phyloP scores from a whole-genome alignment of 2,329 filamentous ascomycete species.

The Atkinsonella hypoxylon region DNA sequence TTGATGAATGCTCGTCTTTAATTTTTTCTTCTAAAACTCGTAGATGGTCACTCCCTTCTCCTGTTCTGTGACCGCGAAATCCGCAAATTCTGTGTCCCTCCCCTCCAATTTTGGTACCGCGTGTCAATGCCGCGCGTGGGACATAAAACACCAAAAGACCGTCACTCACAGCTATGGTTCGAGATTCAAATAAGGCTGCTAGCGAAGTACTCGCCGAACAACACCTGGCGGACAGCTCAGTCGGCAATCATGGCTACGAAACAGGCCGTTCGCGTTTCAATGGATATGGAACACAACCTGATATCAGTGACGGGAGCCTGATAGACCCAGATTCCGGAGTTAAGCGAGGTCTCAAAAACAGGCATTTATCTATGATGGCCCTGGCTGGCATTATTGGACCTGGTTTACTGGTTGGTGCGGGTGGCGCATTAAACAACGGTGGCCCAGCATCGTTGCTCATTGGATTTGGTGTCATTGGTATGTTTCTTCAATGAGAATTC shows the following conservation, averaged over 20 bases:
- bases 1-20: not conserved
- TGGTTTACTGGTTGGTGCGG: constrained; percentile 59
- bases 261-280: constrained; percentile 11
- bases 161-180: constrained; percentile 3
- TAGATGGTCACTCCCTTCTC: not conserved
- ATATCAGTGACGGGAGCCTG: constrained; percentile 23
- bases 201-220: constrained; percentile 1
- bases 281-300: constrained; percentile 5
- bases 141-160: not conserved
- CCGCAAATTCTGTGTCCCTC: not conserved
- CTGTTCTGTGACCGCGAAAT: not conserved
- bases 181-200: not conserved
- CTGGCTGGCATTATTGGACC: constrained; percentile 54
- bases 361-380: constrained; percentile 56
- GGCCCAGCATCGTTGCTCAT: constrained; percentile 63
- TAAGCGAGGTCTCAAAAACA: constrained; percentile 56
- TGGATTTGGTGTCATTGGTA: constrained; percentile 57
- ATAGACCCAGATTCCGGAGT: constrained; percentile 53
- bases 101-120: not conserved
- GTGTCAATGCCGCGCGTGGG: not conserved
- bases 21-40: not conserved
- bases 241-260: constrained; percentile 9
- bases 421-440: constrained; percentile 54
- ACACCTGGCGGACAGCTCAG: constrained; percentile 8
- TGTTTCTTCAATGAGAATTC: constrained; percentile 2